Evolutionary conservation across 805 yeast species (phyloP).

Genomic region (Saccharomycopsis microspora): DNA sequence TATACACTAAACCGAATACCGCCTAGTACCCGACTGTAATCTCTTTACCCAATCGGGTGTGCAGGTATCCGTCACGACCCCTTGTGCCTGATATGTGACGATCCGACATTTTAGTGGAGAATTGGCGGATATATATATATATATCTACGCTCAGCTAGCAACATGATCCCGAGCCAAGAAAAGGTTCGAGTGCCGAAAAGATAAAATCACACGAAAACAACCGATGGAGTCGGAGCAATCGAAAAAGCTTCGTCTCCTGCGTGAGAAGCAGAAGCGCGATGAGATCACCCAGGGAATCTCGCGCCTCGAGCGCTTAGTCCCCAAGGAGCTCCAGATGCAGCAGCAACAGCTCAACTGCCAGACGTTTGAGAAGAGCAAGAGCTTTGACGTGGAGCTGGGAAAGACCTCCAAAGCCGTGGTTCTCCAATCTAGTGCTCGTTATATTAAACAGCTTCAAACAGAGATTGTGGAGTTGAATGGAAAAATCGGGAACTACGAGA

Average conservation of each 20-base stretch:
- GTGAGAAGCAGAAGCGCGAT: slow-evolving; percentile 10
- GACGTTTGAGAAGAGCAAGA: neutral
- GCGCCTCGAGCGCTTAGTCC: slow-evolving; percentile 15
- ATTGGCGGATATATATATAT: too few relatives aligned
- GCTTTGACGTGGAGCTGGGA: neutral
- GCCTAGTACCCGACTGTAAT: too few relatives aligned
- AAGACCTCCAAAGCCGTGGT: slow-evolving; percentile 10
- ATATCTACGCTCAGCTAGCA: too few relatives aligned
- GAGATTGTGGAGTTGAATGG: slow-evolving; percentile 1
- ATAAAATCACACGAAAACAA: too few relatives aligned
- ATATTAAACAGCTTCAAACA: slow-evolving; percentile 5
- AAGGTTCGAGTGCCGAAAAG: too few relatives aligned
- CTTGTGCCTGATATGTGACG: too few relatives aligned
- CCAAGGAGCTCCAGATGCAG: neutral
- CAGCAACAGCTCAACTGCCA: neutral
- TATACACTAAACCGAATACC: too few relatives aligned
- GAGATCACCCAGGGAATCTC: slow-evolving; percentile 11
- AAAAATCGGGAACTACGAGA: slow-evolving; percentile 2
- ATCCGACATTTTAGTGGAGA: too few relatives aligned
- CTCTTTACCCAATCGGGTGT: too few relatives aligned
- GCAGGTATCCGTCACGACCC: too few relatives aligned
- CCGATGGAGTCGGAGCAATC: neutral
- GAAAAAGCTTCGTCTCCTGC: slow-evolving; percentile 5
- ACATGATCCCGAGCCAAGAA: too few relatives aligned
- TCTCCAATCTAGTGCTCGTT: slow-evolving; percentile 2